These are phyloP conservation scores for Cladophialophora psammophila DNA, from an alignment of 2,329 filamentous ascomycete species.

Conservation along the genomic window DNA sequence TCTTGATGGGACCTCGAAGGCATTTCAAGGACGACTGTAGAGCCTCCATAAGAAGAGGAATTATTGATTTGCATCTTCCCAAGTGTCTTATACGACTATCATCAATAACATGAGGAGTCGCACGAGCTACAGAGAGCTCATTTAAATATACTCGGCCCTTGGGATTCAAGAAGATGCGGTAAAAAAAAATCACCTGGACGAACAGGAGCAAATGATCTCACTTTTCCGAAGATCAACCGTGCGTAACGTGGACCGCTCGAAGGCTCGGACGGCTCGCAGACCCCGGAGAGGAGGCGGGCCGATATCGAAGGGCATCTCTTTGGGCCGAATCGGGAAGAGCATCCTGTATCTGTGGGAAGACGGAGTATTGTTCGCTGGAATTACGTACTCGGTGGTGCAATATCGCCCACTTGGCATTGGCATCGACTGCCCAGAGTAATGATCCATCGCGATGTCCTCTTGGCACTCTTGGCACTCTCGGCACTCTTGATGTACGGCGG, in stretches of 20 bases:
- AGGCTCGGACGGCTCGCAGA: background rate
- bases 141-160: background rate
- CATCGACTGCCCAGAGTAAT: background rate
- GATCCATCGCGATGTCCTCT: background rate
- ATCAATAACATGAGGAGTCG: background rate
- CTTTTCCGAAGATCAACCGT: constrained; percentile 16
- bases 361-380: constrained; percentile 7
- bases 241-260: background rate
- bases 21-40: constrained; percentile 30
- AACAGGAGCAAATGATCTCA: constrained; percentile 8
- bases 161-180: constrained; percentile 1
- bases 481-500: background rate
- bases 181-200: background rate
- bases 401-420: background rate
- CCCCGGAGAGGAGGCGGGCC: constrained; percentile 16
- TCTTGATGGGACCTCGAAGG: constrained; percentile 13
- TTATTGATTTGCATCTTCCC: constrained; percentile 19
- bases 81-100: background rate
- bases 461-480: background rate
- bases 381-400: background rate
- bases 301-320: background rate
- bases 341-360: background rate
- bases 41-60: constrained; percentile 21
- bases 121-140: background rate
- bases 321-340: constrained; percentile 1